These are phyloP conservation scores for Amaranthus hypochondriacus DNA, from an alignment of 148 eudicot species.

Conservation along the genomic window DNA sequence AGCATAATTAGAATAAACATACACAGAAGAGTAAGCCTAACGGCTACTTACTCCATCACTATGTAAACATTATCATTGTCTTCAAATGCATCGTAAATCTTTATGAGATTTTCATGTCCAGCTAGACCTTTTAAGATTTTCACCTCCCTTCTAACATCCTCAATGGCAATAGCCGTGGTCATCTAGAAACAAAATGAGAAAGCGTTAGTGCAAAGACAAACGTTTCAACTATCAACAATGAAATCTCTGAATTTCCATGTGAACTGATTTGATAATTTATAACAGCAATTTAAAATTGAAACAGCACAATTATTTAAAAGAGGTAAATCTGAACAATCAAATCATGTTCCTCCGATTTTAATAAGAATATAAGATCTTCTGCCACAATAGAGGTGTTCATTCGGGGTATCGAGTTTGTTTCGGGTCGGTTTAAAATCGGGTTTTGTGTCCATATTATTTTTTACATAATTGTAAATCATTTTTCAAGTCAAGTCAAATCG, in stretches of 20 bases:
- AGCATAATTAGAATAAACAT: no score
- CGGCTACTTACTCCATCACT: constrained; percentile 84
- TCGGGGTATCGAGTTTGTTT: no score
- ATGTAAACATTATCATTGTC: constrained; percentile 87
- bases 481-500: no score
- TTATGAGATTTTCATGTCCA: constrained; percentile 74
- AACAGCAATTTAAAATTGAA: neutral
- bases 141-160: constrained; percentile 94
- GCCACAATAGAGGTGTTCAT: neutral
- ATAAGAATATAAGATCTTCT: neutral
- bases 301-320: neutral
- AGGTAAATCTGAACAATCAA: neutral
- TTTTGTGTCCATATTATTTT: no score
- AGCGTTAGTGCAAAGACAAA: constrained; percentile 3
- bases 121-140: constrained; percentile 77
- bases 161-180: constrained; percentile 97
- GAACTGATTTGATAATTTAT: neutral
- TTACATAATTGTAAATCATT: no score
- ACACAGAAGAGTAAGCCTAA: neutral
- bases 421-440: no score
- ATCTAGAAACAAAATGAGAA: constrained; percentile 42
- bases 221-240: neutral
- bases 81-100: constrained; percentile 83
- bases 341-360: neutral
- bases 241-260: no score